Evolutionary conservation across 345 rosid genomes (phyloP).

Genomic region (Rhizophora apiculata): DNA sequence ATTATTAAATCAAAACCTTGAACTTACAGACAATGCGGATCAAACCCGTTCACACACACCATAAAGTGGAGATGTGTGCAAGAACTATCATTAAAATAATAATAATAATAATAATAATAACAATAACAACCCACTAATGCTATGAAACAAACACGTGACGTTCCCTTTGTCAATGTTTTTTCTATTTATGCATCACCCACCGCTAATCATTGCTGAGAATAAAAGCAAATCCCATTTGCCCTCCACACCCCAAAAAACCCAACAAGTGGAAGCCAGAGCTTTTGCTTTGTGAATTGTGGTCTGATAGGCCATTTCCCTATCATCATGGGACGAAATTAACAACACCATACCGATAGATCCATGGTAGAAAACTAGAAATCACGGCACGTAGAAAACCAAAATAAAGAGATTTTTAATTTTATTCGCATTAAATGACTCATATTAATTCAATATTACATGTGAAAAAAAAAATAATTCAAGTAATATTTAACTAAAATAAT

Average conservation of each 20-base stretch:
- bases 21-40: conserved; percentile 18
- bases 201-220: conserved; percentile 37
- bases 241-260: conserved; percentile 21
- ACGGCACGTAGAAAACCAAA: too few relatives aligned
- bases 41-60: conserved; percentile 19
- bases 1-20: background rate
- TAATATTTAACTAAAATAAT: too few relatives aligned
- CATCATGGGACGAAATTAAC: background rate
- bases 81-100: background rate
- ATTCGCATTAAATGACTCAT: too few relatives aligned
- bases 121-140: background rate
- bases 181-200: conserved; percentile 20
- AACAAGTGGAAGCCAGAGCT: conserved; percentile 34
- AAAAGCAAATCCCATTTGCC: conserved; percentile 36
- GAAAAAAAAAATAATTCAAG: too few relatives aligned
- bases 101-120: too few relatives aligned
- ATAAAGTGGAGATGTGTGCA: background rate
- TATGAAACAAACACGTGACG: conserved; percentile 27
- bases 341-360: background rate
- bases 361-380: too few relatives aligned
- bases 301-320: conserved; percentile 17
- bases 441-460: too few relatives aligned
- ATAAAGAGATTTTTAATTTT: too few relatives aligned
- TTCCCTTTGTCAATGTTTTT: background rate
- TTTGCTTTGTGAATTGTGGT: conserved; percentile 1